Evolutionary conservation across 768 basidiomycete species (phyloP).

Genomic region (Suillus fuscotomentosus): DNA sequence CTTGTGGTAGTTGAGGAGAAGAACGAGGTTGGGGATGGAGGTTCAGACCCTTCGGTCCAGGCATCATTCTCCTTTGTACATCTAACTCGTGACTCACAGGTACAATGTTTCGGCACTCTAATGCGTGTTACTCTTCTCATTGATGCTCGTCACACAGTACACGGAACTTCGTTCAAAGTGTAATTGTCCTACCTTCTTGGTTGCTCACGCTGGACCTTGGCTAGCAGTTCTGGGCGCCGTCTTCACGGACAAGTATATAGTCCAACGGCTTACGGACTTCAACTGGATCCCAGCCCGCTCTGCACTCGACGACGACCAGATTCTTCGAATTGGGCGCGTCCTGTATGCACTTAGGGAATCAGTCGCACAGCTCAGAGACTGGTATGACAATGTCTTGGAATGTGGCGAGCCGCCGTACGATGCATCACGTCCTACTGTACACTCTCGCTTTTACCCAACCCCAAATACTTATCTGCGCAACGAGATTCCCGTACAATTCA

Average conservation of each 20-base stretch:
- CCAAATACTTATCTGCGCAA: conserved; percentile 2
- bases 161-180: conserved; percentile 9
- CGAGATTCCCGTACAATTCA: conserved; percentile 10
- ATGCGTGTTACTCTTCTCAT: neutral
- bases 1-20: conserved; percentile 23
- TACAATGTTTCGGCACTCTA: conserved; percentile 5
- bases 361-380: conserved; percentile 11
- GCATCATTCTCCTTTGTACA: conserved; percentile 23
- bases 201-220: conserved; percentile 29
- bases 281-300: conserved; percentile 23
- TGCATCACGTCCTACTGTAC: neutral
- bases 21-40: conserved; percentile 27
- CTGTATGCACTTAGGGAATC: conserved; percentile 22
- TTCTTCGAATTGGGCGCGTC: conserved; percentile 14
- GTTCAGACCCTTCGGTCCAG: conserved; percentile 30
- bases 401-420: neutral
- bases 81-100: neutral
- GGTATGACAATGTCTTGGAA: conserved; percentile 16
- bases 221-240: conserved; percentile 33
- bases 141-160: conserved; percentile 10
- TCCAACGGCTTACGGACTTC: conserved; percentile 35
- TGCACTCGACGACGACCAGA: conserved; percentile 15
- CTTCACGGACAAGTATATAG: conserved; percentile 23
- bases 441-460: conserved; percentile 23
- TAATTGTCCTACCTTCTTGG: conserved; percentile 29